Conservation (phyloP, 306 rosid species). For the Acmispon strigosus region DNA sequence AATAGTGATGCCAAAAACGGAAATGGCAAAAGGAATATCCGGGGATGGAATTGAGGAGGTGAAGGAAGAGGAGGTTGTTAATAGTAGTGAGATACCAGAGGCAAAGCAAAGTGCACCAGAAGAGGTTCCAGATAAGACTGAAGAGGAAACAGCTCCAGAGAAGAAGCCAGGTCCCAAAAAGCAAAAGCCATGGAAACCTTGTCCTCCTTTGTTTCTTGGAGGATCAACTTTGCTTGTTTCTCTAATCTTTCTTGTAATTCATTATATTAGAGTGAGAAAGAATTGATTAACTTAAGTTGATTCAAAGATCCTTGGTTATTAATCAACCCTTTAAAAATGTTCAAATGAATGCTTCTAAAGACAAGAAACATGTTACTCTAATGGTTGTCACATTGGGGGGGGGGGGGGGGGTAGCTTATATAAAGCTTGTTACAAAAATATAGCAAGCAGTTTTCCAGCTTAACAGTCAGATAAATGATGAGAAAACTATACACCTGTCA, state of each 20-base stretch:
- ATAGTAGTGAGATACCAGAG: constrained; percentile 8
- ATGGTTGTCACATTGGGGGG: no score
- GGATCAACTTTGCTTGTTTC: constrained; percentile 33
- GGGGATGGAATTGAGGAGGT: constrained; percentile 49
- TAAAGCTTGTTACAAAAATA: no score
- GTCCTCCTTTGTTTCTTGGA: constrained; percentile 31
- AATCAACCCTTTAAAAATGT: no score
- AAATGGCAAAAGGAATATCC: constrained; percentile 31
- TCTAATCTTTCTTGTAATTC: constrained; percentile 26
- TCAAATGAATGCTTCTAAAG: no score
- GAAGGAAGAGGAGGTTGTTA: constrained; percentile 35
- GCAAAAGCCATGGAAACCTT: constrained; percentile 30
- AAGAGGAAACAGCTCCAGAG: constrained; percentile 6
- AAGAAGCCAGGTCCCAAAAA: constrained; percentile 15
- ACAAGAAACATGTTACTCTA: no score
- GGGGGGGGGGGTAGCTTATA: no score
- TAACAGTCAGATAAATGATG: not conserved
- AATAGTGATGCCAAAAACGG: constrained; percentile 52
- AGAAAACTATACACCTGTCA: not conserved
- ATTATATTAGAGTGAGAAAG: constrained; percentile 17
- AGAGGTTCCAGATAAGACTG: not conserved
- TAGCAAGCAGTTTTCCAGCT: not conserved
- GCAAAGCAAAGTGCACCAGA: not conserved
- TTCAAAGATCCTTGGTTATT: not conserved
- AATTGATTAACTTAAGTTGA: not conserved